Conservation (phyloP, 768 basidiomycete genomes). For the Trametes elegans region DNA sequence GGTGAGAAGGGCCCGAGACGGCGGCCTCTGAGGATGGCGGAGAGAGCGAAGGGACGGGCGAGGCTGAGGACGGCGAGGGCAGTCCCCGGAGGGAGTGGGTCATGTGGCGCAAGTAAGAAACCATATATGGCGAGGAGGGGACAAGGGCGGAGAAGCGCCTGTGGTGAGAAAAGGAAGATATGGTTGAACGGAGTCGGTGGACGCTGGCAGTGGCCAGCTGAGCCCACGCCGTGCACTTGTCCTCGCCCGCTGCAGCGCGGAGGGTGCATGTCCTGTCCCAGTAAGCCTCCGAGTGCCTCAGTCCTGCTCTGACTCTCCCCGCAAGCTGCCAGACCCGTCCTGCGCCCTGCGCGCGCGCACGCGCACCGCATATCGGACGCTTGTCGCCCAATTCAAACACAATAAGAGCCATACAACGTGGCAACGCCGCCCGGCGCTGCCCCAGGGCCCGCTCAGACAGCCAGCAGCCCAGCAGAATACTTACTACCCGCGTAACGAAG, state of each 20-base stretch:
- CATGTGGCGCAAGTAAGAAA: slow-evolving; percentile 24
- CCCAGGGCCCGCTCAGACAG: too few species aligned
- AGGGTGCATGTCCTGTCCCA: slow-evolving; percentile 27
- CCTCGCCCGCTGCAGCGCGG: slow-evolving; percentile 28
- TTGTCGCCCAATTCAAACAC: slow-evolving; percentile 26
- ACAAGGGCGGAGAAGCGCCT: neutral
- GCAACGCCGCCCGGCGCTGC: slow-evolving; percentile 20
- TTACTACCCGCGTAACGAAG: neutral
- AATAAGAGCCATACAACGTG: slow-evolving; percentile 29
- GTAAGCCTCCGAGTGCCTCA: too few species aligned
- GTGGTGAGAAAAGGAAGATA: neutral
- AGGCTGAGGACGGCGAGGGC: neutral
- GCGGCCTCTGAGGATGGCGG: neutral
- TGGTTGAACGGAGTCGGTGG: neutral
- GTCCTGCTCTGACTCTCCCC: neutral
- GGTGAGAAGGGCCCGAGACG: neutral
- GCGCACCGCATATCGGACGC: slow-evolving; percentile 2
- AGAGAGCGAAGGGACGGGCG: neutral
- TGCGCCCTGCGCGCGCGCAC: slow-evolving; percentile 1
- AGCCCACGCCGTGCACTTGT: neutral
- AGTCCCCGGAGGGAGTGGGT: neutral
- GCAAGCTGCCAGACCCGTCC: neutral
- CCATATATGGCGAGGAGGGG: slow-evolving; percentile 18
- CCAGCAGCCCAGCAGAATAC: too few species aligned
- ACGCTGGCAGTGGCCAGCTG: neutral